Percentiles rank a stretch among this genome's conserved stretches.
Conservation (phyloP, 306 rosid species). For the Dryas alaskensis region DNA sequence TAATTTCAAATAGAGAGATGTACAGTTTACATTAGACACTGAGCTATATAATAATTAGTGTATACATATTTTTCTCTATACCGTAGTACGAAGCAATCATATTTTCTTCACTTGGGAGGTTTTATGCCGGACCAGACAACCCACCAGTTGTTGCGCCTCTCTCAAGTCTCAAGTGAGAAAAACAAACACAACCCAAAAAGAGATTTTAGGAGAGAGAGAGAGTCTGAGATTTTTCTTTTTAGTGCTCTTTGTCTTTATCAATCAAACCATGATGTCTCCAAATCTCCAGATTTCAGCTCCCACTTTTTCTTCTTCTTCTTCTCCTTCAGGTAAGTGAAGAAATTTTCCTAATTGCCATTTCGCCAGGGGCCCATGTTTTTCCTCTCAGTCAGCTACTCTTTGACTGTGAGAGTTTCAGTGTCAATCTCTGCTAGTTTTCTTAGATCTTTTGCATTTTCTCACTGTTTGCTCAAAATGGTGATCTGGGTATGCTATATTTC, state of each 20-base stretch:
- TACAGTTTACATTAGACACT: not conserved
- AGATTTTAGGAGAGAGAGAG: not conserved
- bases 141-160: constrained; percentile 75
- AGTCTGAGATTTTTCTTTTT: constrained; percentile 12
- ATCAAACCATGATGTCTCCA: constrained; percentile 20
- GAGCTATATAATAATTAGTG: not conserved
- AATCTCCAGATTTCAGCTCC: constrained; percentile 24
- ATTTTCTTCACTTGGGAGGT: constrained; percentile 56
- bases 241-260: constrained; percentile 15
- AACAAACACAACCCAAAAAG: constrained; percentile 21
- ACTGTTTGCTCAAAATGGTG: constrained; percentile 24
- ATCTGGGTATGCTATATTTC: constrained; percentile 32
- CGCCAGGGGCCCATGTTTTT: not conserved
- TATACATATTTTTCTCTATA: not conserved
- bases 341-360: constrained; percentile 14
- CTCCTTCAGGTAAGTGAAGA: constrained; percentile 38
- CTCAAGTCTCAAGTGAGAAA: constrained; percentile 28
- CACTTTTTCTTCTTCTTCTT: constrained; percentile 1
- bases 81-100: not conserved
- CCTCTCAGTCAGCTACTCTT: not conserved
- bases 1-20: not conserved
- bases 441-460: constrained; percentile 55
- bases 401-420: constrained; percentile 5
- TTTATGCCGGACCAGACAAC: constrained; percentile 64
- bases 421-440: not conserved